phyloP scores from a whole-genome alignment of 2,329 filamentous ascomycete genomes.

The Diaporthe capsici region DNA sequence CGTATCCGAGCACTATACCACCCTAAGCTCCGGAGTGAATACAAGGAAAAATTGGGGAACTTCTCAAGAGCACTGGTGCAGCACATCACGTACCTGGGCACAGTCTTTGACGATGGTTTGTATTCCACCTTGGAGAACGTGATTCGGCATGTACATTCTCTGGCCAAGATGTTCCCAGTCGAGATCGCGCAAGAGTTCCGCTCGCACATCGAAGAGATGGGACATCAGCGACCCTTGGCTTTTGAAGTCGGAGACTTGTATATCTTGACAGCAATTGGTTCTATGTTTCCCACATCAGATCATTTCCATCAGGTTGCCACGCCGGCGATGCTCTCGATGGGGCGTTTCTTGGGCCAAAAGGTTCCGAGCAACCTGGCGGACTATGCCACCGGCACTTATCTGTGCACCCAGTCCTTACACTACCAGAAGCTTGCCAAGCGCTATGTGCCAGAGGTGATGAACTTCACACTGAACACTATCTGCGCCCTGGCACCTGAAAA shows the following conservation, averaged over 20 bases:
- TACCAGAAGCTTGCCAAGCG: slow-evolving; percentile 89
- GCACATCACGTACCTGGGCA: slow-evolving; percentile 67
- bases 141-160: slow-evolving; percentile 91
- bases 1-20: slow-evolving; percentile 94
- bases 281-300: slow-evolving; percentile 94
- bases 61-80: slow-evolving; percentile 78
- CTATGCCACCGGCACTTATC: slow-evolving; percentile 80
- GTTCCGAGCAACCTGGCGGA: slow-evolving; percentile 76
- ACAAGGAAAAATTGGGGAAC: slow-evolving; percentile 83
- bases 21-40: slow-evolving; percentile 84
- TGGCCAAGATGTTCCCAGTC: slow-evolving; percentile 87
- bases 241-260: slow-evolving; percentile 80
- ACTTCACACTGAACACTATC: slow-evolving; percentile 84
- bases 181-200: slow-evolving; percentile 85
- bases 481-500: slow-evolving; percentile 73
- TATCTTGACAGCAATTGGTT: slow-evolving; percentile 85
- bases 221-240: slow-evolving; percentile 61
- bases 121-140: slow-evolving; percentile 83
- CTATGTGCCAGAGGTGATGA: slow-evolving; percentile 90
- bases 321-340: slow-evolving; percentile 88
- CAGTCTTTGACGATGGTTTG: slow-evolving; percentile 60
- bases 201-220: slow-evolving; percentile 74
- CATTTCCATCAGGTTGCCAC: slow-evolving; percentile 97
- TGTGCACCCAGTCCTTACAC: slow-evolving; percentile 83
- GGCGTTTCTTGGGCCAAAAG: slow-evolving; percentile 85